These are phyloP conservation scores for Stentor coeruleus DNA, from an alignment of 73 alveolate species.

Conservation along the genomic window DNA sequence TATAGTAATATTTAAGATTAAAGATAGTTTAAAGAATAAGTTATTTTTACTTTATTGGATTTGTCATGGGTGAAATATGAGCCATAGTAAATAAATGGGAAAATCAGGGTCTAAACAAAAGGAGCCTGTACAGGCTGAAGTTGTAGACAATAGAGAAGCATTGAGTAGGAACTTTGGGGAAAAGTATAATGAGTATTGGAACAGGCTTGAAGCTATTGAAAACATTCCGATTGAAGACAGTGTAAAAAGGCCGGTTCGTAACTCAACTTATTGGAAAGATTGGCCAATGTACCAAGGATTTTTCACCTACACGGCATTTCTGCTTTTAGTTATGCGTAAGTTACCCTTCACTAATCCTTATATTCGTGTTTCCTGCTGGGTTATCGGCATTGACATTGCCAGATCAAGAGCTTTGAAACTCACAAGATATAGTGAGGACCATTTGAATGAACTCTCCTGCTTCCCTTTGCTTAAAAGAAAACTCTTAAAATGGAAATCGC, in stretches of 20 bases:
- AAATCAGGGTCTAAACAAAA: too few species aligned
- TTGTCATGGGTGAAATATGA: too few species aligned
- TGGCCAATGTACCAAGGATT: not conserved
- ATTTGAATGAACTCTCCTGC: not conserved
- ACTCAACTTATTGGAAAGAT: not conserved
- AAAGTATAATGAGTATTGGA: not conserved
- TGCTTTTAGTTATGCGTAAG: not conserved
- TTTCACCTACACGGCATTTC: not conserved
- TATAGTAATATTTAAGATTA: too few species aligned
- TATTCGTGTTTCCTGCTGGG: not conserved
- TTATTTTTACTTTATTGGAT: too few species aligned
- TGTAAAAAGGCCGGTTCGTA: not conserved
- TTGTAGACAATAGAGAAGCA: not conserved
- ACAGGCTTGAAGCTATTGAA: not conserved
- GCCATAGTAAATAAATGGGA: too few species aligned
- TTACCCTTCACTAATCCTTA: constrained; percentile 12
- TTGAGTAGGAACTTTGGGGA: not conserved
- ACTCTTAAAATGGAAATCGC: not conserved
- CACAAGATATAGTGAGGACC: not conserved
- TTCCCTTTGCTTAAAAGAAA: not conserved
- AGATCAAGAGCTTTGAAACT: not conserved
- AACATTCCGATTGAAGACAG: not conserved
- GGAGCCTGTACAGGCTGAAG: not conserved
- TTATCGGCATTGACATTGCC: constrained; percentile 11
- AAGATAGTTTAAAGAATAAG: too few species aligned